Base-by-base conservation (phyloP, 331 rosid species). In the Saraca asoca region DNA sequence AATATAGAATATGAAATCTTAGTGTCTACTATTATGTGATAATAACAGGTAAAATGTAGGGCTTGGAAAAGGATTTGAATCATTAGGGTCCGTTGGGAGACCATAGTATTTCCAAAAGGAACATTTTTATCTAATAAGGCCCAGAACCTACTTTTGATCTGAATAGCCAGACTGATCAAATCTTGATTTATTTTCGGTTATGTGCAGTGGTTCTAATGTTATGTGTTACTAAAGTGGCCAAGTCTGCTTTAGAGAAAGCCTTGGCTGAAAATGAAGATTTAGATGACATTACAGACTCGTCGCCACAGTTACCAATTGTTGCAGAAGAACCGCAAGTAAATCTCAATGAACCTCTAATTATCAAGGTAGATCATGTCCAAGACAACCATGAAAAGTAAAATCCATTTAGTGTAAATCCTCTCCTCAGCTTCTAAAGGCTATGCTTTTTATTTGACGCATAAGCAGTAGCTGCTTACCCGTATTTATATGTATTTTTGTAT, bases 171-270 rank as follows among this genome's bases (percentile, higher is more conserved):
- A 33, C 53, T 75, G 58, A 69, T 16, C 31, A 24, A 24, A 24
- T 76, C 35, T 57, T 7, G 5, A 37, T 39, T 59, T 52, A 9
- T 43, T 71, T 66, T 66, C 72, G 77, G 62, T 73, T 78, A 33
- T 78, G 61, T 75, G 83, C 97, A 94, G 99, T 80, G 79, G 59
- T 90, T 80, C 79, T 90, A 60, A 81, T 94, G 73, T 29, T 84
- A 65, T 83, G 89, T 57, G 91, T 94, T 11, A 94, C 90, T 4
- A 90, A 66, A 86, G 88, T 90, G 43, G 99, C 99, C 62, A 94
- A 86, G 86, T 53, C 86, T 19, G 94, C 99, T 34, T 75, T 94
- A 73, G 96, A 90, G 14, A 90, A 88, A 81, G 97, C 99, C 60
- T 80, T 94, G 80, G 96, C 95, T 7, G 99, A 90, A 81, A 83